phyloP scores from a whole-genome alignment of 2,329 filamentous ascomycete species.

The Cryphonectria naterciae region DNA sequence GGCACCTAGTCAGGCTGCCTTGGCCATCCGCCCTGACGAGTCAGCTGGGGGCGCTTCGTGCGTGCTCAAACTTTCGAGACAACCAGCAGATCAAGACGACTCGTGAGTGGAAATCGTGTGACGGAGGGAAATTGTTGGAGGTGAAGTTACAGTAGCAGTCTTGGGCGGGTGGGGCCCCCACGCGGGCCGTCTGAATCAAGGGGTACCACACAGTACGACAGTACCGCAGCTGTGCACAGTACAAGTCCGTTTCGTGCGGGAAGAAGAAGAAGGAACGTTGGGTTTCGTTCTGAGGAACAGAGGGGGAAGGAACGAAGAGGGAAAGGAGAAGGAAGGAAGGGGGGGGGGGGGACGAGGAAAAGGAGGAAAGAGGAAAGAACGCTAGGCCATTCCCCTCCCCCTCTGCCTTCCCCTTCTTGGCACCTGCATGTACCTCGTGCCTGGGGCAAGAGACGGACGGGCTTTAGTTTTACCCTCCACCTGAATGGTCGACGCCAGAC shows the following conservation, averaged over 20 bases:
- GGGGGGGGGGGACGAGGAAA: too few species aligned
- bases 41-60: slow-evolving; percentile 18
- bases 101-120: slow-evolving; percentile 12
- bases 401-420: too few species aligned
- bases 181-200: too few species aligned
- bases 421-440: neutral
- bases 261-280: too few species aligned
- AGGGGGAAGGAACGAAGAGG: too few species aligned
- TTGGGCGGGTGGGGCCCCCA: neutral
- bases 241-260: too few species aligned
- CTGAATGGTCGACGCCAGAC: slow-evolving; percentile 18
- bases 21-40: slow-evolving; percentile 15
- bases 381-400: neutral
- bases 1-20: slow-evolving; percentile 4
- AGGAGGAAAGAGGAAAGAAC: neutral
- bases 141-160: too few species aligned
- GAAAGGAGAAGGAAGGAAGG: too few species aligned
- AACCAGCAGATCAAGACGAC: slow-evolving; percentile 8
- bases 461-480: neutral
- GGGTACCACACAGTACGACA: too few species aligned
- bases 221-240: too few species aligned
- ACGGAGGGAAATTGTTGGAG: neutral
- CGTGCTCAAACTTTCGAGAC: slow-evolving; percentile 12
- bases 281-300: too few species aligned
- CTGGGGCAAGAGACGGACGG: neutral